Evolutionary conservation across 345 rosid genomes (phyloP).

Genomic region (Dipteronia dyeriana): DNA sequence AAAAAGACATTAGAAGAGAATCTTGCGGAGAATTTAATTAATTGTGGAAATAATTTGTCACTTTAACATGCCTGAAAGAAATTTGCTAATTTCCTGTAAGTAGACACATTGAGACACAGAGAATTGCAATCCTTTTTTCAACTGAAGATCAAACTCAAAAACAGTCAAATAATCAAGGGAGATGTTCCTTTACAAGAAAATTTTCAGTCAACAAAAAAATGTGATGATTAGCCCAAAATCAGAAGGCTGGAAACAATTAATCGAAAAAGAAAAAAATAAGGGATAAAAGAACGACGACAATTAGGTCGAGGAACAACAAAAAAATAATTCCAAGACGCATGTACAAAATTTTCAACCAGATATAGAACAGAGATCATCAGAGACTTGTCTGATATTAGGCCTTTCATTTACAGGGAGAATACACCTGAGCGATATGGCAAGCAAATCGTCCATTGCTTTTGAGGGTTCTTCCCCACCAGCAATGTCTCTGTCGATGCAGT

Average conservation of each 20-base stretch:
- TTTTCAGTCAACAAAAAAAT: conserved; percentile 23
- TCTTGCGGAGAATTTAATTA: neutral
- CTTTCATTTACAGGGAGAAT: conserved; percentile 83
- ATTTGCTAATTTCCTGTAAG: neutral
- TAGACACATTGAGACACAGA: neutral
- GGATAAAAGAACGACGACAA: conserved; percentile 26
- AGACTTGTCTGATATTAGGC: conserved; percentile 92
- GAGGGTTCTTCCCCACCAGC: conserved; percentile 79
- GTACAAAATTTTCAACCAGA: conserved; percentile 68
- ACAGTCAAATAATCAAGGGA: conserved; percentile 50
- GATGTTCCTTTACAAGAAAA: conserved; percentile 50
- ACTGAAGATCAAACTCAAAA: conserved; percentile 32
- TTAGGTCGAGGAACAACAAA: conserved; percentile 45
- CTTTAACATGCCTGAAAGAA: neutral
- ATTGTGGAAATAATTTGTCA: neutral
- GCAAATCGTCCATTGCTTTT: conserved; percentile 87
- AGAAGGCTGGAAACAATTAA: conserved; percentile 50
- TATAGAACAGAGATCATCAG: conserved; percentile 64
- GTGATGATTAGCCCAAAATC: conserved; percentile 41
- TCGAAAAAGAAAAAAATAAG: conserved; percentile 13
- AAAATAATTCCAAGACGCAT: conserved; percentile 58
- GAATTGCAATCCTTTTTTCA: conserved; percentile 12
- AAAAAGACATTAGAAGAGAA: too few relatives aligned
- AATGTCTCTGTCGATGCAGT: conserved; percentile 87
- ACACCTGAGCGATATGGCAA: conserved; percentile 74